A percentile compares a stretch with the other conserved stretches of the same genome.
Evolutionary conservation across 2,329 filamentous ascomycete species (phyloP).

Genomic region (Cladophialophora psammophila): DNA sequence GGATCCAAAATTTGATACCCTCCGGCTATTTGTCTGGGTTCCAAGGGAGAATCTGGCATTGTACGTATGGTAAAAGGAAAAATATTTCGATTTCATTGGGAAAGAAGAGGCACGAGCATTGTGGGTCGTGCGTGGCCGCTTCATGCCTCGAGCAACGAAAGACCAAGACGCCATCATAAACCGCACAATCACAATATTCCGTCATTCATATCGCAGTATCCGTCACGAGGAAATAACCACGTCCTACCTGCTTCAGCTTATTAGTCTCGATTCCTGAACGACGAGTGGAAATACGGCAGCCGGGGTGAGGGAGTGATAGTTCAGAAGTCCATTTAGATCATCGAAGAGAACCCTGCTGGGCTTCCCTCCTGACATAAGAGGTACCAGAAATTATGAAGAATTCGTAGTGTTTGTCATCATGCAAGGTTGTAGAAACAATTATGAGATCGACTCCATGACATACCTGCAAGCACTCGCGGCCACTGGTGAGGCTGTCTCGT

Average conservation of each 20-base stretch:
- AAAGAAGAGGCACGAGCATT: neutral
- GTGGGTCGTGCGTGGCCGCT: neutral
- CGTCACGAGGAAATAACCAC: neutral
- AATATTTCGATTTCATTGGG: neutral
- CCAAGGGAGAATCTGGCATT: neutral
- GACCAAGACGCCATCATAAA: neutral
- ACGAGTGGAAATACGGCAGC: neutral
- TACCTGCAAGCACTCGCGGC: slow-evolving; percentile 7
- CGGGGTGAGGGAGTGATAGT: slow-evolving; percentile 21
- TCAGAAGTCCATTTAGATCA: slow-evolving; percentile 93
- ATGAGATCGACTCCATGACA: slow-evolving; percentile 1
- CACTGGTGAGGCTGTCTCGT: neutral
- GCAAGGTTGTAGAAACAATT: slow-evolving; percentile 33
- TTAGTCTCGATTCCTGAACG: neutral
- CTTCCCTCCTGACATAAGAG: slow-evolving; percentile 84
- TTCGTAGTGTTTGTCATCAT: slow-evolving; percentile 74
- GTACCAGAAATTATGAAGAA: slow-evolving; percentile 83
- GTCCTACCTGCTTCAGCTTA: neutral
- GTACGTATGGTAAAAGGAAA: neutral
- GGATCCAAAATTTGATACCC: slow-evolving; percentile 26
- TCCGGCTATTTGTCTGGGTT: neutral
- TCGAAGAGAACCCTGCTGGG: slow-evolving; percentile 60
- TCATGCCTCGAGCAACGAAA: neutral
- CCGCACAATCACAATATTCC: neutral
- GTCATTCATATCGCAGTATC: neutral